phyloP scores from a whole-genome alignment of 306 rosid genomes.

The Trichosanthes truncata region DNA sequence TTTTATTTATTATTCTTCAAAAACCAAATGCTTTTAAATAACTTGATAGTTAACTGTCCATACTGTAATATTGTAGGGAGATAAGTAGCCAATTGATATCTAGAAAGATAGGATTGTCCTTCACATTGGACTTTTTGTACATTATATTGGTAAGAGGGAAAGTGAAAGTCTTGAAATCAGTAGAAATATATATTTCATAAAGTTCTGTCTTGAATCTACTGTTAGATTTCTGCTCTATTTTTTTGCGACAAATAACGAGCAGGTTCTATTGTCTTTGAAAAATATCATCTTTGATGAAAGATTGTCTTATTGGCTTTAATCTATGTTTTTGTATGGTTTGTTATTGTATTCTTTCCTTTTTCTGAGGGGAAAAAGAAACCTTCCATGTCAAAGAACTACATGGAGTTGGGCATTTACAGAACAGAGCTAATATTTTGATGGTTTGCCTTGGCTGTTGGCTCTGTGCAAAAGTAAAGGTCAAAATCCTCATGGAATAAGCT shows the following conservation, averaged over 20 bases:
- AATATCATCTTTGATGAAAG: neutral
- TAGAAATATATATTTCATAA: constrained; percentile 1
- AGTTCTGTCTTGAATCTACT: neutral
- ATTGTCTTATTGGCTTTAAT: neutral
- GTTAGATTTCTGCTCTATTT: neutral
- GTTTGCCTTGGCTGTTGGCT: neutral
- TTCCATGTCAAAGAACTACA: neutral
- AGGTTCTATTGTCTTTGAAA: neutral
- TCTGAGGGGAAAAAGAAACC: neutral
- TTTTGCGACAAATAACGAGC: neutral
- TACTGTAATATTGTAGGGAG: constrained; percentile 43
- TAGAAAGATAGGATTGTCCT: neutral
- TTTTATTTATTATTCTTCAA: constrained; percentile 20
- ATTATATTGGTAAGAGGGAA: neutral
- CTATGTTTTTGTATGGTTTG: neutral
- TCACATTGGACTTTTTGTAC: constrained; percentile 7
- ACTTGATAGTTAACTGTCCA: constrained; percentile 24
- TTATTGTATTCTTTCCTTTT: neutral
- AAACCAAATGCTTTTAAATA: constrained; percentile 2
- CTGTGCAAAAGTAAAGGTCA: neutral
- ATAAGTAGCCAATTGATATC: neutral
- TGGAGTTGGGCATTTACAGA: neutral
- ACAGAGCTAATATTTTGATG: neutral
- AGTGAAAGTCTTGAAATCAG: neutral
- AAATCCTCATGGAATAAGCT: neutral